Conservation (phyloP, 2,329 filamentous ascomycete genomes). For the Epichloe elymi region DNA sequence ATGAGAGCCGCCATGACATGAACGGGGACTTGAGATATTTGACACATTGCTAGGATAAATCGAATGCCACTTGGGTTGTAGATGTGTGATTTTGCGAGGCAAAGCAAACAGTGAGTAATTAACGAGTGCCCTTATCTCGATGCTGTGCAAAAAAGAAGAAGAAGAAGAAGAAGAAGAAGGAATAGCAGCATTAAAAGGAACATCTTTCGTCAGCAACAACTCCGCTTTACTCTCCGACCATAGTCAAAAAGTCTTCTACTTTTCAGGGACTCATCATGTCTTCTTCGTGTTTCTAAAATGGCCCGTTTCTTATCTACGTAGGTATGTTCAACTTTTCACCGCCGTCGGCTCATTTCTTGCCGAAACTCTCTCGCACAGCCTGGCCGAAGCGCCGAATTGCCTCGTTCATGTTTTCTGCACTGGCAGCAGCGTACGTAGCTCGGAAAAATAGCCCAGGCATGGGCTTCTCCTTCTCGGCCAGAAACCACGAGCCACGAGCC, state of each 20-base stretch:
- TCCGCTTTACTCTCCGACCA: no score
- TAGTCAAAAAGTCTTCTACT: no score
- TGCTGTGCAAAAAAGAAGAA: background rate
- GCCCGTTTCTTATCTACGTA: background rate
- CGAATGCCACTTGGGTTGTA: background rate
- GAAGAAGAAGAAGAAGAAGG: background rate
- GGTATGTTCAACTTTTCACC: background rate
- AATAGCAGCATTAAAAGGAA: background rate
- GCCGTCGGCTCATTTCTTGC: slow-evolving; percentile 15
- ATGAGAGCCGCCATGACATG: background rate
- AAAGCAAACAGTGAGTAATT: background rate
- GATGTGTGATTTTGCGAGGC: background rate
- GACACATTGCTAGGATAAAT: background rate
- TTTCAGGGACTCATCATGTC: background rate
- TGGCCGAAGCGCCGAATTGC: slow-evolving; percentile 65
- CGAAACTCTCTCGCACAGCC: slow-evolving; percentile 51
- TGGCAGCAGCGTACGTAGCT: slow-evolving; percentile 76
- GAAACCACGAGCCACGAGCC: slow-evolving; percentile 84
- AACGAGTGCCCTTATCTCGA: no score
- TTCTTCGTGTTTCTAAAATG: background rate
- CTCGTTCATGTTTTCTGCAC: slow-evolving; percentile 53
- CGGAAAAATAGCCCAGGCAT: slow-evolving; percentile 69
- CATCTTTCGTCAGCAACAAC: no score
- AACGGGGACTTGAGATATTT: background rate
- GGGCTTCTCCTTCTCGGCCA: slow-evolving; percentile 51